Conservation (phyloP, 1,139 yeast genomes). For the Kodamaea anthophila region DNA sequence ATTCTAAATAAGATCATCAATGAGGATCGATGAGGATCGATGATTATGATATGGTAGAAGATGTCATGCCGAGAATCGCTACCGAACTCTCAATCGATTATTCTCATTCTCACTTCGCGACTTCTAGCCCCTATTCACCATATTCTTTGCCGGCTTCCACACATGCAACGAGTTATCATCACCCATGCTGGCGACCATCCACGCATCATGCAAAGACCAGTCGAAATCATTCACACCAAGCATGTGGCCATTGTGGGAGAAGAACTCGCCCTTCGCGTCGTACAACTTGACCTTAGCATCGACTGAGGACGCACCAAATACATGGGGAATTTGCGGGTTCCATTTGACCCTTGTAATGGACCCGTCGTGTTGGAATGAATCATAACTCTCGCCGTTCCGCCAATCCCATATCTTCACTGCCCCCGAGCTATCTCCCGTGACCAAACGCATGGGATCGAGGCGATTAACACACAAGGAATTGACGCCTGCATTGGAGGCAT, state of each 20-base stretch:
- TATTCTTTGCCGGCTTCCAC: conserved; percentile 52
- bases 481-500: conserved; percentile 45
- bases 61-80: no score
- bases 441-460: conserved; percentile 45
- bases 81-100: no score
- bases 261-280: conserved; percentile 50
- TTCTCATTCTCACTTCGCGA: no score
- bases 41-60: no score
- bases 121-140: not conserved
- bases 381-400: conserved; percentile 38
- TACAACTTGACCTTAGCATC: conserved; percentile 70
- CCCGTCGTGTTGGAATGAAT: conserved; percentile 46
- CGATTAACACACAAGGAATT: conserved; percentile 66
- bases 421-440: conserved; percentile 69
- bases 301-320: conserved; percentile 67
- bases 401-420: conserved; percentile 62
- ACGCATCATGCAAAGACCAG: conserved; percentile 78
- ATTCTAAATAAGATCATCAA: no score
- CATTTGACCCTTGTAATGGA: conserved; percentile 70
- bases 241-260: conserved; percentile 89
- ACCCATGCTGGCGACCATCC: conserved; percentile 78
- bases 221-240: conserved; percentile 78
- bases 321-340: conserved; percentile 58
- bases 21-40: no score
- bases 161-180: conserved; percentile 86